phyloP scores from a whole-genome alignment of 257 asterid genomes.

The Linaria vulgaris region DNA sequence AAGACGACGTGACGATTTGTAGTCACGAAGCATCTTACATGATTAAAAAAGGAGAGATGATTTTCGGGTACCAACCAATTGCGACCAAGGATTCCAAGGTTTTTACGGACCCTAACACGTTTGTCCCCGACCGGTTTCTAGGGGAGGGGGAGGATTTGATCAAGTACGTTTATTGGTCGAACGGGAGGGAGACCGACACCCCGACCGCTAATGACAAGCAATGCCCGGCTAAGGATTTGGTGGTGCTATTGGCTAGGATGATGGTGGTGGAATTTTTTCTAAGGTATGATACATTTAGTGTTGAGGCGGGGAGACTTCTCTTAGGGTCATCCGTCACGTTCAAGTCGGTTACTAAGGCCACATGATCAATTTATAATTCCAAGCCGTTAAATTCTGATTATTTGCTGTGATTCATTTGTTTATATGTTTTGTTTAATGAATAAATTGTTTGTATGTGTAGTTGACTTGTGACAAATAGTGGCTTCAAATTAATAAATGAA shows the following conservation, averaged over 20 bases:
- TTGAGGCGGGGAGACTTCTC: constrained; percentile 14
- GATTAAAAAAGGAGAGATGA: constrained; percentile 30
- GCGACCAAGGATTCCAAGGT: constrained; percentile 29
- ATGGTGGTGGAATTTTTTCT: constrained; percentile 31
- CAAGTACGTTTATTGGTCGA: constrained; percentile 35
- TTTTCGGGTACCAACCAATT: constrained; percentile 33
- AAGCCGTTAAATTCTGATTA: no score
- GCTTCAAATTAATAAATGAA: no score
- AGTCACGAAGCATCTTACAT: constrained; percentile 22
- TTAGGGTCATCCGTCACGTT: constrained; percentile 33
- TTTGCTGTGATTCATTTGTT: no score
- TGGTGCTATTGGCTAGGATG: constrained; percentile 26
- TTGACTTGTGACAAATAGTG: no score
- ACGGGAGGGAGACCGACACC: constrained; percentile 27
- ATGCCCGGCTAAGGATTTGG: constrained; percentile 34
- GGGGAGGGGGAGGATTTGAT: constrained; percentile 30
- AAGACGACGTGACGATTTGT: constrained; percentile 17
- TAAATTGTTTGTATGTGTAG: no score
- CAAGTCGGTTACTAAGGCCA: constrained; percentile 24
- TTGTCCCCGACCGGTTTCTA: constrained; percentile 27
- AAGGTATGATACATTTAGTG: constrained; percentile 24
- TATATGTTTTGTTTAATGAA: no score
- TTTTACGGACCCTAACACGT: constrained; percentile 19
- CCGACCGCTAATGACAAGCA: constrained; percentile 28
- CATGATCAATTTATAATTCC: constrained; percentile 9